Conservation (phyloP, 2,329 filamentous ascomycete species). For the Aureobasidium sp. region DNA sequence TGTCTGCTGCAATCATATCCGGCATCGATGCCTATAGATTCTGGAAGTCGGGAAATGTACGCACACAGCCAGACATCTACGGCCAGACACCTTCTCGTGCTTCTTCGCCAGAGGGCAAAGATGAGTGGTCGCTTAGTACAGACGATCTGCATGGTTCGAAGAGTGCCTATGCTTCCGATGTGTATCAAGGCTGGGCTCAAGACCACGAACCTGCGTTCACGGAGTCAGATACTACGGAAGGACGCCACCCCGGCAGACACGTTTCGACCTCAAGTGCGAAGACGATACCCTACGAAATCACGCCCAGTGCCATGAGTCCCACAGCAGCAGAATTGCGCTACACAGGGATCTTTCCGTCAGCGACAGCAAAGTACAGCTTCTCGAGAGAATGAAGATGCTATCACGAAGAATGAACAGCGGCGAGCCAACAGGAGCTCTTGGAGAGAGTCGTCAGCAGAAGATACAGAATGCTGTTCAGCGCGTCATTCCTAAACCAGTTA, state of each 20-base stretch:
- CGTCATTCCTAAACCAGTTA: not conserved
- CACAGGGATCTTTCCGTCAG: not conserved
- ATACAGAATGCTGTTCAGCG: not conserved
- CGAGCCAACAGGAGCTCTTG: not conserved
- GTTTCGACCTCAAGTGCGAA: not conserved
- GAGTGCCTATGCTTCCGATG: not conserved
- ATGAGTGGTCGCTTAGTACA: conserved; percentile 1
- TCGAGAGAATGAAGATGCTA: conserved; percentile 3
- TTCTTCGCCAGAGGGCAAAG: conserved; percentile 1
- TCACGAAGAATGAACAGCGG: not conserved
- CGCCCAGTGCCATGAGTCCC: conserved; percentile 10
- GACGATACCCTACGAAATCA: conserved; percentile 1
- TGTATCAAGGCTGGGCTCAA: not conserved
- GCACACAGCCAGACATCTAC: conserved; percentile 1
- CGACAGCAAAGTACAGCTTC: not conserved
- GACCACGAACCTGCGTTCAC: not conserved
- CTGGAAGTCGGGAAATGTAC: not conserved
- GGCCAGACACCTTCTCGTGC: conserved; percentile 3
- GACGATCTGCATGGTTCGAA: not conserved
- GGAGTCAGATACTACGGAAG: conserved; percentile 3
- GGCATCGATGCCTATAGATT: not conserved
- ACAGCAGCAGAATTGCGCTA: not conserved
- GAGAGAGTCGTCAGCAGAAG: not conserved
- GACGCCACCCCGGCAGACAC: not conserved
- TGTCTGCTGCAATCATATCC: not conserved